Percentiles rank a stretch among this genome's conserved stretches.
These are phyloP conservation scores for Metschnikowia lunata DNA, from an alignment of 805 yeast genomes.

Conservation along the genomic window DNA sequence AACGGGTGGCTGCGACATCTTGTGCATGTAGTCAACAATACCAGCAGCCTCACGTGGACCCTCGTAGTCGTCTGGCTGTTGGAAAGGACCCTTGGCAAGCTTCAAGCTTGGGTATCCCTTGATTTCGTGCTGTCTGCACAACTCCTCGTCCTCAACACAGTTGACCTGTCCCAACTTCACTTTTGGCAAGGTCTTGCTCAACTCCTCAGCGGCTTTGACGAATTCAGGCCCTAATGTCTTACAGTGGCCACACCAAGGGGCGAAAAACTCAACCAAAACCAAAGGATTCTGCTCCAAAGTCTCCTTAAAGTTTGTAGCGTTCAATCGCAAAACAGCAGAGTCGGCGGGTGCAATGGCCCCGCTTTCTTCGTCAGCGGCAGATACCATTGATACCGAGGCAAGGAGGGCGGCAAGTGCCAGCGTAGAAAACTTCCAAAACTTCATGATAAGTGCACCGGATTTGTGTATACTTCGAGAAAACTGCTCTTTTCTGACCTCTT, in stretches of 20 bases:
- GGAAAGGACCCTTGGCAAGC: constrained; percentile 54
- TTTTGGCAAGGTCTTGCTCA: constrained; percentile 48
- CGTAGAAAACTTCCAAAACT: constrained; percentile 39
- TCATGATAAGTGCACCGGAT: constrained; percentile 20
- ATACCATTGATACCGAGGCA: constrained; percentile 29
- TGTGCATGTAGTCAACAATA: constrained; percentile 73
- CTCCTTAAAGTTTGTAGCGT: constrained; percentile 57
- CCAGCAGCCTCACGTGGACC: constrained; percentile 84
- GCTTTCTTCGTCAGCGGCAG: constrained; percentile 41
- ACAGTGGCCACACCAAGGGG: constrained; percentile 99
- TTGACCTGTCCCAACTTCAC: constrained; percentile 80
- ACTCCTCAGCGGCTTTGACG: constrained; percentile 62
- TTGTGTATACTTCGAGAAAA: not conserved
- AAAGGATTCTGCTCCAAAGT: constrained; percentile 71
- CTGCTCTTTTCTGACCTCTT: no score
- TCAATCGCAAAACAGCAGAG: constrained; percentile 81
- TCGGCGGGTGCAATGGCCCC: constrained; percentile 74
- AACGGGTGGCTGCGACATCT: constrained; percentile 73
- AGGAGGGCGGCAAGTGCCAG: constrained; percentile 34
- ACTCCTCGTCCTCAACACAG: constrained; percentile 72
- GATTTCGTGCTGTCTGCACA: constrained; percentile 64
- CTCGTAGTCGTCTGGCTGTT: constrained; percentile 56
- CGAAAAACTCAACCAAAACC: constrained; percentile 83
- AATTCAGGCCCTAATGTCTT: constrained; percentile 81
- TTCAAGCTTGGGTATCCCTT: constrained; percentile 84